These are phyloP conservation scores for Ilyonectria robusta DNA, from an alignment of 2,329 filamentous ascomycete species.

Conservation along the genomic window DNA sequence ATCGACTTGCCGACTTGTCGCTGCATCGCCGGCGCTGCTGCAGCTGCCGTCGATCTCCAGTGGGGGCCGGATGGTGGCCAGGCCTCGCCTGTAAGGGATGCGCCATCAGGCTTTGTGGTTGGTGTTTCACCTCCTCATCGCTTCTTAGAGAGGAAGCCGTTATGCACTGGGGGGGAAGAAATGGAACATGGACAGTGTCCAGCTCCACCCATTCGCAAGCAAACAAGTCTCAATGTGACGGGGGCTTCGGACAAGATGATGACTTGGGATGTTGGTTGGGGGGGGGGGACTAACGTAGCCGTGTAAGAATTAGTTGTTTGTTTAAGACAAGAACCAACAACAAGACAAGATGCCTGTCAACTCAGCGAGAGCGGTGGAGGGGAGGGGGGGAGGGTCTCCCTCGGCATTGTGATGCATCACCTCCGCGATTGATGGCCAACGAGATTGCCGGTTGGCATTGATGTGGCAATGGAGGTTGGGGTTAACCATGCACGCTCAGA, in stretches of 20 bases:
- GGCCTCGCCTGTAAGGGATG: conserved; percentile 7
- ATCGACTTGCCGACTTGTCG: not conserved
- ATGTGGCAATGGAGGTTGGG: conserved; percentile 21
- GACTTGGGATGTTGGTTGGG: not conserved
- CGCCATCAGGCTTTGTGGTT: conserved; percentile 18
- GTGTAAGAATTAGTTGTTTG: not conserved
- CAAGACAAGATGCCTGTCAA: not conserved
- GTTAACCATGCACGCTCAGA: conserved; percentile 13
- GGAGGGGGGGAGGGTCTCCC: not conserved
- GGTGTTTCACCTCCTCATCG: conserved; percentile 16
- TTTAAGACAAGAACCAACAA: conserved; percentile 6
- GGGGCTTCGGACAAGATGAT: conserved; percentile 1
- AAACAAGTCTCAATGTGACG: not conserved
- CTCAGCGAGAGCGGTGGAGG: not conserved
- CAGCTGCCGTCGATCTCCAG: conserved; percentile 25
- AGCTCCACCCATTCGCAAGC: not conserved
- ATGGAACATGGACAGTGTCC: conserved; percentile 8
- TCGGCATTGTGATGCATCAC: not conserved
- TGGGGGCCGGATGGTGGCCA: conserved; percentile 13
- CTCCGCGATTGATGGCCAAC: not conserved
- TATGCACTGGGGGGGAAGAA: conserved; percentile 23
- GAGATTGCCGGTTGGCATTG: conserved; percentile 7
- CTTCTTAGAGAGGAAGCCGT: conserved; percentile 2
- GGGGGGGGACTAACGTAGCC: not conserved
- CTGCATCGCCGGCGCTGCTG: conserved; percentile 11